A percentile compares a stretch with the other conserved stretches of the same genome.
phyloP scores from a whole-genome alignment of 495 filamentous ascomycete species.

The Penicillium soppii region DNA sequence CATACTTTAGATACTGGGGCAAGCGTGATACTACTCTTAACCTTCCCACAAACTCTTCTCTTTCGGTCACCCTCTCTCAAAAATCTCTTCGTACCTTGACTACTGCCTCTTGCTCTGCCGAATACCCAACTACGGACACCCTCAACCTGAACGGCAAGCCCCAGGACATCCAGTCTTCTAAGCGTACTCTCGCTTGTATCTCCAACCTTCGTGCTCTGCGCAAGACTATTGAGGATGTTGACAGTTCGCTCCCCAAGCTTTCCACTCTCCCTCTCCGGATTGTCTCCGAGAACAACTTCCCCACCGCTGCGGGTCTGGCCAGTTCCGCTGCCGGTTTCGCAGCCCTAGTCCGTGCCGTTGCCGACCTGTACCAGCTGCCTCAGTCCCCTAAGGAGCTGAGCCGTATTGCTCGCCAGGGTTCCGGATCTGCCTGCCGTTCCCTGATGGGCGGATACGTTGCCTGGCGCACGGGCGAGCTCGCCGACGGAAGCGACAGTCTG shows the following conservation, averaged over 20 bases:
- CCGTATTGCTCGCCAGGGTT: conserved; percentile 90
- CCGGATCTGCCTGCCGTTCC: conserved; percentile 86
- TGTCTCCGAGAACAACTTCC: conserved; percentile 97
- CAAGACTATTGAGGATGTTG: conserved; percentile 64
- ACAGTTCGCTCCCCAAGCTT: conserved; percentile 74
- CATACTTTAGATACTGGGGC: conserved; percentile 80
- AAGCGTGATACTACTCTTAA: conserved; percentile 92
- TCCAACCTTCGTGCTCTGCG: conserved; percentile 78
- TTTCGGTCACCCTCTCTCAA: conserved; percentile 94
- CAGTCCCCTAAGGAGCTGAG: conserved; percentile 76
- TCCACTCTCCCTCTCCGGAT: conserved; percentile 72
- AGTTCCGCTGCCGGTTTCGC: conserved; percentile 93
- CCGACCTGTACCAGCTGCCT: conserved; percentile 83
- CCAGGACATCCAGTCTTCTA: conserved; percentile 75
- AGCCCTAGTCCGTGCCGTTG: conserved; percentile 88
- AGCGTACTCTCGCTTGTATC: conserved; percentile 89
- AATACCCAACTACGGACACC: conserved; percentile 68
- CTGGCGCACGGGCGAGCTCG: conserved; percentile 73
- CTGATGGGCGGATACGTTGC: conserved; percentile 95
- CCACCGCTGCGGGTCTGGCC: conserved; percentile 94
- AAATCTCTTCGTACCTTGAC: conserved; percentile 91
- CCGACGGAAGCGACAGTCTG: conserved; percentile 77
- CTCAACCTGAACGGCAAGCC: conserved; percentile 80
- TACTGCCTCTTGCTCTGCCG: conserved; percentile 84
- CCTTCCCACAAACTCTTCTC: conserved; percentile 94